Conservation (phyloP, 768 basidiomycete species). For the Terana coerulea region DNA sequence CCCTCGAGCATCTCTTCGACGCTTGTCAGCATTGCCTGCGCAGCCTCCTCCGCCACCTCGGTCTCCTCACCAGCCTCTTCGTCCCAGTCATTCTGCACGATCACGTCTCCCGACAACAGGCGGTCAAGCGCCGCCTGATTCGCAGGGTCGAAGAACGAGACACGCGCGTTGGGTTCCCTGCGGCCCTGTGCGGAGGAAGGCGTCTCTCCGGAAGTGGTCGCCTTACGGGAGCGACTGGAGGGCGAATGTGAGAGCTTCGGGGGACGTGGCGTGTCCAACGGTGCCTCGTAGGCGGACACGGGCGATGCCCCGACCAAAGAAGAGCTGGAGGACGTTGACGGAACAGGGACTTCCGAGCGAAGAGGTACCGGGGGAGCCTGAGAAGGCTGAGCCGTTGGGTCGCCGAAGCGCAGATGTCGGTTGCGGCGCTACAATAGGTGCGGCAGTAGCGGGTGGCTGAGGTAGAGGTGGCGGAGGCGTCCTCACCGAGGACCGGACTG, state of each 20-base stretch:
- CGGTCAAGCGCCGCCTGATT: conserved; percentile 75
- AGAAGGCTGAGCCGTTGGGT: neutral
- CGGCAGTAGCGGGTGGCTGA: neutral
- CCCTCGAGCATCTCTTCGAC: conserved; percentile 99
- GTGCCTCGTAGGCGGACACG: conserved; percentile 7
- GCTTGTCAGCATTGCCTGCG: conserved; percentile 79
- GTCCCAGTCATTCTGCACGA: conserved; percentile 45
- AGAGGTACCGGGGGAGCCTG: neutral
- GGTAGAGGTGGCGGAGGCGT: neutral
- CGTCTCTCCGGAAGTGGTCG: neutral
- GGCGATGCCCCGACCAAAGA: conserved; percentile 2
- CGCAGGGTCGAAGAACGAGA: conserved; percentile 79
- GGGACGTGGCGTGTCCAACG: conserved; percentile 9
- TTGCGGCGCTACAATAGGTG: neutral
- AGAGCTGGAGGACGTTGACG: conserved; percentile 6
- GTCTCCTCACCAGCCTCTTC: conserved; percentile 31
- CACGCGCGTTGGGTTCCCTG: conserved; percentile 62
- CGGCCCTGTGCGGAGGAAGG: conserved; percentile 37
- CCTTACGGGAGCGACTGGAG: conserved; percentile 5
- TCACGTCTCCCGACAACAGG: conserved; percentile 44
- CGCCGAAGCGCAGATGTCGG: neutral
- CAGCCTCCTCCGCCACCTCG: conserved; percentile 59
- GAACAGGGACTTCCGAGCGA: conserved; percentile 6
- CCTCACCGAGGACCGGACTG: neutral
- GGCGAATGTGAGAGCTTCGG: conserved; percentile 10